Conservation (phyloP, 306 rosid species). For the Pueraria montana region DNA sequence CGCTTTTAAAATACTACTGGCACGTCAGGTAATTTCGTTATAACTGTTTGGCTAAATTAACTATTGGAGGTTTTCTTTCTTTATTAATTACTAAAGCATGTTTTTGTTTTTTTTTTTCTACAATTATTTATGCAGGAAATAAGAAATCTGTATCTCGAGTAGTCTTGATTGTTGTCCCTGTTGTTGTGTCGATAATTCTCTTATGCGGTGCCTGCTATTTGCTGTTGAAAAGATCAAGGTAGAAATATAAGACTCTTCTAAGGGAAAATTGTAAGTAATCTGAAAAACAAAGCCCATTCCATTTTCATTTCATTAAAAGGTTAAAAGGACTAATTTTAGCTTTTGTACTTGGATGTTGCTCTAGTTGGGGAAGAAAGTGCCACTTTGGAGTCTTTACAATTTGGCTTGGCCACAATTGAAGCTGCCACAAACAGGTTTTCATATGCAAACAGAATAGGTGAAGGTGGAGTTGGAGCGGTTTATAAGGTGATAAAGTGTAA, state of each 20-base stretch:
- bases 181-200: constrained; percentile 8
- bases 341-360: not conserved
- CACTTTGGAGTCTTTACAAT: constrained; percentile 52
- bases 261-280: constrained; percentile 41
- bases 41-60: no score
- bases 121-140: constrained; percentile 47
- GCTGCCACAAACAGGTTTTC: constrained; percentile 48
- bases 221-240: constrained; percentile 48
- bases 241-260: constrained; percentile 18
- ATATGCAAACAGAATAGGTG: constrained; percentile 50
- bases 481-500: constrained; percentile 17
- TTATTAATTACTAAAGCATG: no score
- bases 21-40: not conserved
- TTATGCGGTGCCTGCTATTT: constrained; percentile 29
- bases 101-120: not conserved
- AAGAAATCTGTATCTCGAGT: constrained; percentile 13
- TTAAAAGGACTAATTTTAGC: not conserved
- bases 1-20: constrained; percentile 45
- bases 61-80: no score
- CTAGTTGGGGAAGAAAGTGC: constrained; percentile 42
- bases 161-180: constrained; percentile 39
- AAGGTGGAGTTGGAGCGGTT: constrained; percentile 70
- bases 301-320: not conserved
- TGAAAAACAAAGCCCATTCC: not conserved
- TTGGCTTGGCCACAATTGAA: constrained; percentile 51